Evolutionary conservation across 2,329 filamentous ascomycete genomes (phyloP).

Genomic region (Cladophialophora immunda): DNA sequence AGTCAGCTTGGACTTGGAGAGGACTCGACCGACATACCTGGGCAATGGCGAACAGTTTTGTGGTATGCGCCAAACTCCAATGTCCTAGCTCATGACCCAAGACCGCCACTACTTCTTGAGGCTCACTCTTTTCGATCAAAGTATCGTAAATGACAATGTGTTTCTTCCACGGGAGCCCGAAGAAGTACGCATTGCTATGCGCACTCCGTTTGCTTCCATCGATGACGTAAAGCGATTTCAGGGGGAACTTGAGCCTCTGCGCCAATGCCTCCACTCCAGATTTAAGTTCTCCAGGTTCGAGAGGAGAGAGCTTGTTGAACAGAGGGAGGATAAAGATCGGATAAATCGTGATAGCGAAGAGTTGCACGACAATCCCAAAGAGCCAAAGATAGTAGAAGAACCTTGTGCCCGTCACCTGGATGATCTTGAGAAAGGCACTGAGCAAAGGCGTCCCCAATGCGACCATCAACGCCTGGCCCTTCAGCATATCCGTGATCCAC

Average conservation of each 20-base stretch:
- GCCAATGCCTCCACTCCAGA: conserved; percentile 85
- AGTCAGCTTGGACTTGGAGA: conserved; percentile 13
- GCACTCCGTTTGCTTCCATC: conserved; percentile 88
- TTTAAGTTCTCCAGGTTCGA: conserved; percentile 88
- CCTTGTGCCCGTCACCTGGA: conserved; percentile 88
- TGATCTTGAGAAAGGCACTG: conserved; percentile 89
- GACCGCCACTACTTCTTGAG: conserved; percentile 92
- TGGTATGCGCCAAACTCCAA: conserved; percentile 96
- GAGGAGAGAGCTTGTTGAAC: conserved; percentile 97
- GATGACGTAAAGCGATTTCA: conserved; percentile 93
- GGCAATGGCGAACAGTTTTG: conserved; percentile 84
- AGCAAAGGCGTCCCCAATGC: conserved; percentile 86
- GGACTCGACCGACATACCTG: conserved; percentile 63
- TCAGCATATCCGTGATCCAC: conserved; percentile 90
- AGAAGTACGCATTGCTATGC: conserved; percentile 95
- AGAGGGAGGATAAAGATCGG: conserved; percentile 91
- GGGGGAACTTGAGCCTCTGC: conserved; percentile 84
- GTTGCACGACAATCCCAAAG: conserved; percentile 86
- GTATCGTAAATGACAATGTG: conserved; percentile 99
- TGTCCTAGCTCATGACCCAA: conserved; percentile 95
- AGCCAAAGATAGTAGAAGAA: conserved; percentile 99
- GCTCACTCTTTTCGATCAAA: conserved; percentile 91
- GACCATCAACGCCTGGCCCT: conserved; percentile 83
- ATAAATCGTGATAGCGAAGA: conserved; percentile 96
- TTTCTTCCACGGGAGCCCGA: conserved; percentile 98